Conservation (phyloP, 2,329 filamentous ascomycete species). For the Daldinia sp. region DNA sequence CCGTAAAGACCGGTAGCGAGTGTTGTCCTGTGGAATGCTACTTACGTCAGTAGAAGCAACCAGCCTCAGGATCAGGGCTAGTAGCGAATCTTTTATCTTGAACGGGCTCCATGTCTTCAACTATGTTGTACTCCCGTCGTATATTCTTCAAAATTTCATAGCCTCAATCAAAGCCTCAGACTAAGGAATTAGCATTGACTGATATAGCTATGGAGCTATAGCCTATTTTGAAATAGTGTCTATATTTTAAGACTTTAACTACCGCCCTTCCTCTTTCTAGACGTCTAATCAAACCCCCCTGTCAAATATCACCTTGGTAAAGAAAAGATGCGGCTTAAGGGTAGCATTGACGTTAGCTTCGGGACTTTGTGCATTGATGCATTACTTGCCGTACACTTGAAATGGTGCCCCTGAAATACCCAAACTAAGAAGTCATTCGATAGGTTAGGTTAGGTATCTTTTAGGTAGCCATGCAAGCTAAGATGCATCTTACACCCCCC, state of each 20-base stretch:
- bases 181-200: not conserved
- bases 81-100: not conserved
- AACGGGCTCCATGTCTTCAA: not conserved
- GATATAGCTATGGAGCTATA: not conserved
- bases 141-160: not conserved
- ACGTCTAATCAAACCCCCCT: not conserved
- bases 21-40: not conserved
- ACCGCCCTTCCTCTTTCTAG: not conserved
- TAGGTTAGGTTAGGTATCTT: not conserved
- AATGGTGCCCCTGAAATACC: not conserved
- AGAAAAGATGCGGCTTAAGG: not conserved
- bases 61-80: not conserved
- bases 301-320: not conserved
- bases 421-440: not conserved
- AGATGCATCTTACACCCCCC: not conserved
- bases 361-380: not conserved
- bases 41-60: not conserved
- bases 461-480: not conserved
- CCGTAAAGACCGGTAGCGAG: not conserved
- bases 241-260: not conserved
- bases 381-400: not conserved
- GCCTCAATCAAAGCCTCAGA: not conserved
- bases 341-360: constrained; percentile 5
- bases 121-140: not conserved
- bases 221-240: not conserved